A percentile compares a stretch with the other conserved stretches of the same genome.
Conservation (phyloP, 2,329 filamentous ascomycete genomes). For the Botrytis galanthina region DNA sequence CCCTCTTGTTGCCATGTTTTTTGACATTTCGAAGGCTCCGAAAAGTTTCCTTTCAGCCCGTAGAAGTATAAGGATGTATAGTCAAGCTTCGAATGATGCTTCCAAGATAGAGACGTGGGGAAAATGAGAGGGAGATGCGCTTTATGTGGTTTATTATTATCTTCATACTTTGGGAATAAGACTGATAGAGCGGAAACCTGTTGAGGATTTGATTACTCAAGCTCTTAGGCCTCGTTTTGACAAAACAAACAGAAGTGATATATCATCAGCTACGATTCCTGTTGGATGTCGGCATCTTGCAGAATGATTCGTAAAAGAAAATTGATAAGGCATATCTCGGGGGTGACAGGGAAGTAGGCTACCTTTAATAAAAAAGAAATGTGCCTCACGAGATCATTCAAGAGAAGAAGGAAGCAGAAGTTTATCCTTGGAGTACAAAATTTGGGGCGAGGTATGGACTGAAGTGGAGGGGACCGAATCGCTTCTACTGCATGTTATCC, state of each 20-base stretch:
- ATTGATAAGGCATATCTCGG: background rate
- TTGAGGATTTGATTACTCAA: background rate
- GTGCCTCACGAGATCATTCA: background rate
- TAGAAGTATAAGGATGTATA: background rate
- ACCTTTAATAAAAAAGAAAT: background rate
- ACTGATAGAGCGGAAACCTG: background rate
- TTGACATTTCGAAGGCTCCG: background rate
- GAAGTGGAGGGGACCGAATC: background rate
- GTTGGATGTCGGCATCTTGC: background rate
- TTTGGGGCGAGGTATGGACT: background rate
- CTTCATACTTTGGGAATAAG: background rate
- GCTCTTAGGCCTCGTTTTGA: background rate
- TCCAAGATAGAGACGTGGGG: background rate
- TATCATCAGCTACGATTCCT: background rate
- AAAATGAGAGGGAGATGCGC: background rate
- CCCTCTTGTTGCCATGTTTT: background rate
- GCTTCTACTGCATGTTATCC: background rate
- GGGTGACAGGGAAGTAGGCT: background rate
- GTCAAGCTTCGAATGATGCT: background rate
- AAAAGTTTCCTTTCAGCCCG: background rate
- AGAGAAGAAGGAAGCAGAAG: background rate
- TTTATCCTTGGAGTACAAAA: background rate
- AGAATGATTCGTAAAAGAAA: background rate
- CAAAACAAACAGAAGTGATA: background rate
- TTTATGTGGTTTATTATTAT: background rate